Evolutionary conservation across 2,329 filamentous ascomycete species (phyloP), one percentile per base, ranked within the genome.

Genomic region (Apiospora marii): DNA sequence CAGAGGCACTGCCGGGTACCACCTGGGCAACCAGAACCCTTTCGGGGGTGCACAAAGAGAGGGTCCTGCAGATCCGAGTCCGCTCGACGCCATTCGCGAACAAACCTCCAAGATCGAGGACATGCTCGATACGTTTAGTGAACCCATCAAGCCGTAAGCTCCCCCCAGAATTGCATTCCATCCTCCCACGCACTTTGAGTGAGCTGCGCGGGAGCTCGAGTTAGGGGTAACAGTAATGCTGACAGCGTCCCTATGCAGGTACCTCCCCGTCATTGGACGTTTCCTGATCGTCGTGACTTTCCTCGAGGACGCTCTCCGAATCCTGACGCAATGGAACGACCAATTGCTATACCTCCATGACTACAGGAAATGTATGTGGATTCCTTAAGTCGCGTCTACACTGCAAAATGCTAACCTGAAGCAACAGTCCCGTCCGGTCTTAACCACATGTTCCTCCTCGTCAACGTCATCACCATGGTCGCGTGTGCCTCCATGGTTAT

Each of bases 91-190:
- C 79, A 94, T 99, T 81, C 90, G 96, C 76, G 91, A 95, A 83
- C 95, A 98, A 84, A 99, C 96, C 70, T 98, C 94, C 92, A 98
- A 98, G 89, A 96, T 99, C 77, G 96, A 99, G 86, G 96, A 99
- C 82, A 85, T 94, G 82, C 85, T 99, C 81, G 96, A 98, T 84
- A 94, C 90, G 41, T 77, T 95, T 80, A 93, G 94, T 80, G 96
- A 98, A 81, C 96, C 96, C 68, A 85, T 98, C 77, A 98, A 98
- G 89, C 96, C 96, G 93, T 99, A 90, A 83, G 93, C 91, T 73
- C 30, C 30, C 30, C 16, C 68, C 72, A 41, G 30, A 34, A 58
- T 1, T 41, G 10, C 37, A 22, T 22, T 8, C 34, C 53, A 30
- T 58, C 53, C 34, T 37, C 30, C 53, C 30, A 61, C 53, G 30